phyloP scores from a whole-genome alignment of 2,329 filamentous ascomycete species.

The Thielaviopsis punctulata region DNA sequence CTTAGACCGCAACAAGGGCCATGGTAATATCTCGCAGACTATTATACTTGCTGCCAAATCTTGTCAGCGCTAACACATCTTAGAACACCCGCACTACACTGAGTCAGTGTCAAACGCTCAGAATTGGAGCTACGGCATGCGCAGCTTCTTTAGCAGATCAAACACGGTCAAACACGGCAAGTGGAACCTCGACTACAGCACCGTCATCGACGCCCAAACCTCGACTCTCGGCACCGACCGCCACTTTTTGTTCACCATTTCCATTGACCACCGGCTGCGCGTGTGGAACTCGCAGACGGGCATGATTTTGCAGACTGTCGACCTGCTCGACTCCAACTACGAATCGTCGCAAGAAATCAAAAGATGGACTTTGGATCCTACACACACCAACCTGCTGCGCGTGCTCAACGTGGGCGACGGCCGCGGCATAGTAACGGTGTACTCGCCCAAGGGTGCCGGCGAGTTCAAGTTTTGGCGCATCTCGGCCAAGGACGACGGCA shows the following conservation, averaged over 20 bases:
- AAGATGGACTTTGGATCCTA: conserved; percentile 65
- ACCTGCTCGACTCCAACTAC: conserved; percentile 53
- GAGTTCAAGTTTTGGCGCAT: conserved; percentile 87
- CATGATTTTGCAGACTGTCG: conserved; percentile 56
- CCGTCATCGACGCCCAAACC: conserved; percentile 45
- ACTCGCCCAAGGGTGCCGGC: conserved; percentile 71
- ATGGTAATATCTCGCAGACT: conserved; percentile 23
- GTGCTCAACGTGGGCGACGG: conserved; percentile 43
- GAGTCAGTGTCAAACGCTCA: conserved; percentile 59
- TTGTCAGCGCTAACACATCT: neutral
- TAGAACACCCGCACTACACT: conserved; percentile 35
- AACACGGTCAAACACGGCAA: conserved; percentile 47
- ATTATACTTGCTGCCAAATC: conserved; percentile 13
- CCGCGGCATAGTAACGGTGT: conserved; percentile 51
- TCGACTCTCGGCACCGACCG: conserved; percentile 33
- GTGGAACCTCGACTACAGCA: conserved; percentile 46
- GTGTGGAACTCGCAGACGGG: conserved; percentile 81
- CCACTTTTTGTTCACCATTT: conserved; percentile 49
- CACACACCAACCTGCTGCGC: conserved; percentile 59
- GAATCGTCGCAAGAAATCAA: conserved; percentile 45
- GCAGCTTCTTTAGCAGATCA: conserved; percentile 46
- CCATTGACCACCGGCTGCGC: conserved; percentile 73
- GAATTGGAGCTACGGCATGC: conserved; percentile 51
- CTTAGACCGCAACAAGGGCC: conserved; percentile 41
- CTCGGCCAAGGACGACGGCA: conserved; percentile 47